Base-by-base conservation (phyloP, 2,329 filamentous ascomycete species). In the Elsinoe necatrix region DNA sequence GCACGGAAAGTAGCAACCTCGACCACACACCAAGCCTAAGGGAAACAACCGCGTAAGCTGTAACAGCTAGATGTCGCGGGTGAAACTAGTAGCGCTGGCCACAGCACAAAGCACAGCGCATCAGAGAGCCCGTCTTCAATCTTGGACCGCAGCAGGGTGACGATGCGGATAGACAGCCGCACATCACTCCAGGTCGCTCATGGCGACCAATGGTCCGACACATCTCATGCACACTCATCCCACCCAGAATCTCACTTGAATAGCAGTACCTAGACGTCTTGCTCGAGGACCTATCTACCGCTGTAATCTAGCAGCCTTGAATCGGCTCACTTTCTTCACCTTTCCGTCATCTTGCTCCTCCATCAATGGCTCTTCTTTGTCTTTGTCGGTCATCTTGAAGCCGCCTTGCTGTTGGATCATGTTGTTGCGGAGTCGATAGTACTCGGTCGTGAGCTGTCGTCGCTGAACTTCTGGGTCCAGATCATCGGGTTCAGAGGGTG, bases 391-490 rank as follows among this genome's bases (percentile, higher is more conserved):
- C 1, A 68, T 64, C 64, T 86, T 73, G 69, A 95, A 95, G 2
- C 90, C 90, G 54, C 90, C 90, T 64, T 93, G 83, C 63, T 84
- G 80, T 63, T 89, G 83, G 55, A 96, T 90, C 71, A 95, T 84
- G 65, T 81, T 82, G 67, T 91, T 95, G 18, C 92, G 85, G 69
- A 88, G 77, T 43, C 82, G 83, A 68, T 95, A 86, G 69, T 95
- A 95, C 66, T 95, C 87, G 35, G 82, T 81, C 6, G 87, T 85
- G 12, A 95, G 83, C 68, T 95, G 86, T 60, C 87, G 83, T 55
- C 86, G 80, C 52, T 92, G 76, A 27, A 91, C 74, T 18, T 82
- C 77, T 4, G 86, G 81, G 63, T 95, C 86, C 37, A 92, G 75
- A 18, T 70, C 73, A 39, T 73, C 68, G 7, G 31, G 50, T 3